Base-by-base conservation (phyloP, 2,329 filamentous ascomycete species). In the Teratosphaeria destructans region DNA sequence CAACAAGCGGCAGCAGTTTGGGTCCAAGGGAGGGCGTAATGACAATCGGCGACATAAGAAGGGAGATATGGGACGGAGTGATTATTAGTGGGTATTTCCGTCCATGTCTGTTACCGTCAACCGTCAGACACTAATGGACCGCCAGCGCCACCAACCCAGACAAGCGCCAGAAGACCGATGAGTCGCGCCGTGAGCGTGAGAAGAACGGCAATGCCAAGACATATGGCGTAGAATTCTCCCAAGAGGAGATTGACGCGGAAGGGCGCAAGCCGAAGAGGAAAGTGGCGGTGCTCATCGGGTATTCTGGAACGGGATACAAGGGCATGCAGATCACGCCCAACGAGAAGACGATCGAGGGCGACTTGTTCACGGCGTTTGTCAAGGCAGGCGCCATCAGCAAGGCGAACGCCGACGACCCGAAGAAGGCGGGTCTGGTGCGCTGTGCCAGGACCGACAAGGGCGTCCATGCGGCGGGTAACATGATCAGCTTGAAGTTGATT, bases 361-460 rank as follows among this genome's bases (percentile, higher is more conserved):
- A 99, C 68, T 79, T 99, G 3, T 99, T 99, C 77, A 84, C 85
- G 35, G 94, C 94, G 3, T 93, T 99, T 67, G 88, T 99, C 63
- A 85, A 85, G 3, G 92, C 94, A 3, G 89, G 92, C 19, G 92
- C 94, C 47, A 96, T 99, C 62, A 95, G 92, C 55, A 97, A 97
- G 75, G 90, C 90, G 63, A 99, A 99, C 71, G 94, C 94, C 26
- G 86, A 95, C 67, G 94, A 99, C 71, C 94, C 93, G 3, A 95
- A 95, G 75, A 99, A 99, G 76, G 95, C 91, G 1, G 92, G 90
- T 57, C 83, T 99, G 54, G 89, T 96, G 58, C 87, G 94, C 64
- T 99, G 94, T 74, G 94, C 94, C 3, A 83, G 94, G 64, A 99
- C 94, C 0, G 94, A 99, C 77, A 99, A 97, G 79, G 94, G 94